These are phyloP conservation scores for Nannochloropsis gaditana DNA, from an alignment of 108 stramenopile genomes.

Conservation along the genomic window DNA sequence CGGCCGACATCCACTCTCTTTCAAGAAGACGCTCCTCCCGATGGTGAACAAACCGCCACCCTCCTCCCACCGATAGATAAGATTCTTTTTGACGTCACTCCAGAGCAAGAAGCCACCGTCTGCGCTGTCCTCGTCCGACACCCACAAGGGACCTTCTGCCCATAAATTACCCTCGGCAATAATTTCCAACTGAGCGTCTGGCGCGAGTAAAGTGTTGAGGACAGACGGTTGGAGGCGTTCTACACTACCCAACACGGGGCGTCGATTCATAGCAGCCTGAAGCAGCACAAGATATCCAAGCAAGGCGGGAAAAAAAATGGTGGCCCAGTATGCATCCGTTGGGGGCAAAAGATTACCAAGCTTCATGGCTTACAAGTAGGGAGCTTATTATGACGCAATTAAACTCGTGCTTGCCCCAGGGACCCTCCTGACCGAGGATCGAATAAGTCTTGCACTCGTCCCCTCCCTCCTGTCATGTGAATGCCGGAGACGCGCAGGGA, in stretches of 20 bases:
- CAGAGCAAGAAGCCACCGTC: conserved; percentile 46
- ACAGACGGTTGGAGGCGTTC: conserved; percentile 17
- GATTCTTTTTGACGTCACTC: conserved; percentile 45
- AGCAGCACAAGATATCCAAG: conserved; percentile 29
- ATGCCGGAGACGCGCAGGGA: too few relatives aligned
- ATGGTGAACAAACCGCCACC: conserved; percentile 53
- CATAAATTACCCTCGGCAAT: conserved; percentile 50
- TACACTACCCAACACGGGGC: conserved; percentile 26
- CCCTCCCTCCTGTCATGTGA: too few relatives aligned
- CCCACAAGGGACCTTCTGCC: conserved; percentile 55
- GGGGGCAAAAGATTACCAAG: neutral
- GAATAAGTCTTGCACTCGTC: too few relatives aligned
- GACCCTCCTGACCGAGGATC: too few relatives aligned
- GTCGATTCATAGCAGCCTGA: conserved; percentile 24
- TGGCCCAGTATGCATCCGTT: conserved; percentile 24
- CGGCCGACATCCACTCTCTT: conserved; percentile 48
- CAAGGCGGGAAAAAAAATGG: conserved; percentile 38
- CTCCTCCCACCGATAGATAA: conserved; percentile 56
- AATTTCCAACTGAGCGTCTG: conserved; percentile 31
- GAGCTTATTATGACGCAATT: too few relatives aligned
- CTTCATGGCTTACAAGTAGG: neutral
- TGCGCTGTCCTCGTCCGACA: conserved; percentile 38
- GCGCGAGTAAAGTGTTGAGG: neutral
- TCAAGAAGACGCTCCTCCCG: conserved; percentile 51
- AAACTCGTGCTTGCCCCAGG: too few relatives aligned